These are phyloP conservation scores for Osmozyma mogii DNA, from an alignment of 805 yeast species.

Conservation along the genomic window DNA sequence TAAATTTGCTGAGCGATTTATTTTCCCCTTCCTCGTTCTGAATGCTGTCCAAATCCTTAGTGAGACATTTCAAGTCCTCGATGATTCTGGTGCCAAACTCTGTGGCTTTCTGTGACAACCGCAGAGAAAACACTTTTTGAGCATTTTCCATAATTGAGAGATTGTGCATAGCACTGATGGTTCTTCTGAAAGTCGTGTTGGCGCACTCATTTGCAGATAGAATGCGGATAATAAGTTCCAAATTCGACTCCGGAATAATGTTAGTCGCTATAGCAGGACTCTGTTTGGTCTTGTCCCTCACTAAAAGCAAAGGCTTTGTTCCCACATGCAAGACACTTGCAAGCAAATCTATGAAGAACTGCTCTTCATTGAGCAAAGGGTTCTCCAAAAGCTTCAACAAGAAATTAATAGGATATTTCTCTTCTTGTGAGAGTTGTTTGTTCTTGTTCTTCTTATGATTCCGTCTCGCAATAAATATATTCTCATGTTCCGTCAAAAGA, in stretches of 20 bases:
- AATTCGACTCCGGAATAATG: conserved; percentile 50
- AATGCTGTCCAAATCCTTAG: conserved; percentile 36
- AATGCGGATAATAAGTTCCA: conserved; percentile 56
- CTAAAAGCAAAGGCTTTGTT: conserved; percentile 59
- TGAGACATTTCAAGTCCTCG: conserved; percentile 44
- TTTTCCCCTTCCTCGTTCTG: conserved; percentile 27
- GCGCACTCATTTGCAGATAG: conserved; percentile 79
- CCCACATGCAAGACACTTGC: conserved; percentile 71
- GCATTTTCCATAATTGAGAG: conserved; percentile 56
- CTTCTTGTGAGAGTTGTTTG: conserved; percentile 29
- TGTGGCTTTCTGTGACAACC: conserved; percentile 59
- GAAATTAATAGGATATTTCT: conserved; percentile 66
- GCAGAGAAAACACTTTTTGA: conserved; percentile 55
- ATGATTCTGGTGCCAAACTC: conserved; percentile 47
- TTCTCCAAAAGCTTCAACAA: conserved; percentile 57
- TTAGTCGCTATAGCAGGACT: conserved; percentile 19
- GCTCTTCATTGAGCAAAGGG: conserved; percentile 60
- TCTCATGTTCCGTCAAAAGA: conserved; percentile 69
- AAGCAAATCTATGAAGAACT: conserved; percentile 65
- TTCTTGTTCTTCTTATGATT: conserved; percentile 24
- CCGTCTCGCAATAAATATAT: conserved; percentile 29
- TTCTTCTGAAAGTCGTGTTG: conserved; percentile 75
- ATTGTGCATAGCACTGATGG: conserved; percentile 73
- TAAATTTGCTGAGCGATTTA: conserved; percentile 56
- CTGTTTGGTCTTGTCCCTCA: conserved; percentile 18